Evolutionary conservation across 768 basidiomycete species (phyloP).

Genomic region (Paxillus ammoniavirescens): DNA sequence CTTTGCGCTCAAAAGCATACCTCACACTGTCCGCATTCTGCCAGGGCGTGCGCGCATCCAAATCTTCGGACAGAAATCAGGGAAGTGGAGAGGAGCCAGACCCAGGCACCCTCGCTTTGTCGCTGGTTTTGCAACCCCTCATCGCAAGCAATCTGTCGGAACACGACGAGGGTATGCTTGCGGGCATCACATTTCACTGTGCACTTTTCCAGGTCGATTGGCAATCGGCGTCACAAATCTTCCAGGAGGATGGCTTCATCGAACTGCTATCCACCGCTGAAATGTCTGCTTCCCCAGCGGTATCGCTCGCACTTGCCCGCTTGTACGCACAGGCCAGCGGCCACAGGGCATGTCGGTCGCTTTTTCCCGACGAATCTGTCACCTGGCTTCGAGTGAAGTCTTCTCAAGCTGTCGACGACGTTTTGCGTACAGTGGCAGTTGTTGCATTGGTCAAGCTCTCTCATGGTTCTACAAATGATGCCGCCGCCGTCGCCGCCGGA

Average conservation of each 20-base stretch:
- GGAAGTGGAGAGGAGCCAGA: constrained; percentile 40
- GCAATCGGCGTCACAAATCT: constrained; percentile 61
- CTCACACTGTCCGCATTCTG: constrained; percentile 68
- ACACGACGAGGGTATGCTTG: constrained; percentile 49
- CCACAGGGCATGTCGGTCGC: constrained; percentile 65
- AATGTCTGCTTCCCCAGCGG: constrained; percentile 45
- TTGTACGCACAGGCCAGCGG: constrained; percentile 75
- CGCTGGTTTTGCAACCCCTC: constrained; percentile 47
- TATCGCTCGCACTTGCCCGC: constrained; percentile 65
- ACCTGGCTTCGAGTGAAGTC: constrained; percentile 69
- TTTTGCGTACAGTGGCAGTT: constrained; percentile 59
- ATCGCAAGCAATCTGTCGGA: constrained; percentile 53
- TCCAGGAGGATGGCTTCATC: constrained; percentile 59
- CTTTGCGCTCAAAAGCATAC: constrained; percentile 65
- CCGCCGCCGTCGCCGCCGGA: constrained; percentile 3
- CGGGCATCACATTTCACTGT: constrained; percentile 64
- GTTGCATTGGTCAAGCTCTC: constrained; percentile 80
- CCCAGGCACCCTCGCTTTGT: constrained; percentile 48
- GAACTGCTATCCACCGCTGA: constrained; percentile 68
- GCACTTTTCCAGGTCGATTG: constrained; percentile 86
- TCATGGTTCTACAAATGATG: constrained; percentile 51
- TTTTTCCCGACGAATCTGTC: constrained; percentile 54
- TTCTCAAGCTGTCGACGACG: constrained; percentile 41
- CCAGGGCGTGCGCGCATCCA: constrained; percentile 49
- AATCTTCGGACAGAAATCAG: constrained; percentile 33